A percentile compares a stretch with the other conserved stretches of the same genome.
These are phyloP conservation scores for Amphibolis antarctica DNA, from an alignment of 106 monocot genomes.

Conservation along the genomic window DNA sequence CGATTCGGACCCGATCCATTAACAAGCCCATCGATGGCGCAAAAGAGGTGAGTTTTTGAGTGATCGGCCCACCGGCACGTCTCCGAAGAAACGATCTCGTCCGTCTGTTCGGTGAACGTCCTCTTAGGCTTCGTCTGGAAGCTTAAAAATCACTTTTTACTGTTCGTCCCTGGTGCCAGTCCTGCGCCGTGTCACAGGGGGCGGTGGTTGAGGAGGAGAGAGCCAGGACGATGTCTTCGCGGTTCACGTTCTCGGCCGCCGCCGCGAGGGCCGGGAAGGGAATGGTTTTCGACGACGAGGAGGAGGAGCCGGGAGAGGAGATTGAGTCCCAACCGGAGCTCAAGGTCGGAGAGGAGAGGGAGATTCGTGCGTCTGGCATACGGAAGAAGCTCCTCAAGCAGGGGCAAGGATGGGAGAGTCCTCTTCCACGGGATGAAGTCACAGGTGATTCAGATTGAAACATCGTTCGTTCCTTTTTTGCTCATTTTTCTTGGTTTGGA, in stretches of 20 bases:
- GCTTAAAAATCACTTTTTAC: no score
- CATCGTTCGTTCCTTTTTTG: background rate
- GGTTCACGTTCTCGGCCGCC: slow-evolving; percentile 31
- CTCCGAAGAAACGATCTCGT: no score
- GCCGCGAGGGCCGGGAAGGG: slow-evolving; percentile 13
- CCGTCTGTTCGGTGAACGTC: no score
- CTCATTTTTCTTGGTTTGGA: background rate
- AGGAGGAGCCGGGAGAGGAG: slow-evolving; percentile 57
- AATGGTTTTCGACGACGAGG: slow-evolving; percentile 9
- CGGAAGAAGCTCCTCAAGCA: slow-evolving; percentile 52
- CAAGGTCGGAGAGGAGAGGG: slow-evolving; percentile 58
- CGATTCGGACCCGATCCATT: no score
- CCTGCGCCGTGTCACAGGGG: no score
- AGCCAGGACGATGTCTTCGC: no score
- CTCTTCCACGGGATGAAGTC: slow-evolving; percentile 51
- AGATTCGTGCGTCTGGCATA: slow-evolving; percentile 23
- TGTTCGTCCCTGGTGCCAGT: no score
- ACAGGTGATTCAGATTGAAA: slow-evolving; percentile 19
- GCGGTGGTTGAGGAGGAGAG: no score
- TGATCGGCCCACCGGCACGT: no score
- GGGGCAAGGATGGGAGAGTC: slow-evolving; percentile 46
- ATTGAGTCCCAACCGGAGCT: slow-evolving; percentile 60
- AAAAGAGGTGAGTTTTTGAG: no score
- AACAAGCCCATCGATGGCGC: no score
- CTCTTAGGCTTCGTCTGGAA: no score